A percentile compares a stretch with the other conserved stretches of the same genome.
Evolutionary conservation across 805 yeast species (phyloP).

Genomic region (Ogataea methylovora): DNA sequence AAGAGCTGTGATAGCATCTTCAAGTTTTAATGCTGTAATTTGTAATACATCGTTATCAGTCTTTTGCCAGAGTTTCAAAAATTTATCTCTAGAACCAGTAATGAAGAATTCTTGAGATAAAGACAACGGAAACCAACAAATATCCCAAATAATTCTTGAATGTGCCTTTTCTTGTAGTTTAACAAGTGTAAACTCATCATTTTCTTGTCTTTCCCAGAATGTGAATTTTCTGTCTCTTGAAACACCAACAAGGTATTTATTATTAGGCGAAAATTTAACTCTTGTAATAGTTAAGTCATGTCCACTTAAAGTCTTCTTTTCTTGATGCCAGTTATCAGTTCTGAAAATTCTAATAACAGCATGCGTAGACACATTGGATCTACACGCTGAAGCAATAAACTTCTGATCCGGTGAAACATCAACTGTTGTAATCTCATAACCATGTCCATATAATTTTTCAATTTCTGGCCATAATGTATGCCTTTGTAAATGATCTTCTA

Average conservation of each 20-base stretch:
- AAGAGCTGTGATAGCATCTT: conserved; percentile 60
- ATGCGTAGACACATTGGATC: conserved; percentile 76
- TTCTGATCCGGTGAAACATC: conserved; percentile 59
- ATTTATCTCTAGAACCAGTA: conserved; percentile 85
- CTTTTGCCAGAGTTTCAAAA: conserved; percentile 59
- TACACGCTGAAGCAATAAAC: conserved; percentile 83
- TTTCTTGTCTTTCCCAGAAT: conserved; percentile 50
- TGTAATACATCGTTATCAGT: conserved; percentile 22
- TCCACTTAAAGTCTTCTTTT: conserved; percentile 52
- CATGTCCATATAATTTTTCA: conserved; percentile 95
- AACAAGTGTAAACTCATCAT: conserved; percentile 19
- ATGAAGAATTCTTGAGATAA: conserved; percentile 41
- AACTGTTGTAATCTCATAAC: conserved; percentile 82
- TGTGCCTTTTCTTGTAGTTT: conserved; percentile 63
- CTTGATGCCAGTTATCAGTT: conserved; percentile 49
- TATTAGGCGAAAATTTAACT: conserved; percentile 65
- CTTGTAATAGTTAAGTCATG: conserved; percentile 86
- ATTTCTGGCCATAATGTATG: conserved; percentile 92
- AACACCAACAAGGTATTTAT: conserved; percentile 59
- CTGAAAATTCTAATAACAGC: conserved; percentile 79
- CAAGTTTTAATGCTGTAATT: conserved; percentile 35
- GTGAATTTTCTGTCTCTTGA: conserved; percentile 86
- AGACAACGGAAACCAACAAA: conserved; percentile 69
- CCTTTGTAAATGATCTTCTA: conserved; percentile 87
- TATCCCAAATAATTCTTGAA: conserved; percentile 90